A percentile compares a stretch with the other conserved stretches of the same genome.
These are phyloP conservation scores for Lupinus albus DNA, from an alignment of 306 rosid genomes.

Conservation along the genomic window DNA sequence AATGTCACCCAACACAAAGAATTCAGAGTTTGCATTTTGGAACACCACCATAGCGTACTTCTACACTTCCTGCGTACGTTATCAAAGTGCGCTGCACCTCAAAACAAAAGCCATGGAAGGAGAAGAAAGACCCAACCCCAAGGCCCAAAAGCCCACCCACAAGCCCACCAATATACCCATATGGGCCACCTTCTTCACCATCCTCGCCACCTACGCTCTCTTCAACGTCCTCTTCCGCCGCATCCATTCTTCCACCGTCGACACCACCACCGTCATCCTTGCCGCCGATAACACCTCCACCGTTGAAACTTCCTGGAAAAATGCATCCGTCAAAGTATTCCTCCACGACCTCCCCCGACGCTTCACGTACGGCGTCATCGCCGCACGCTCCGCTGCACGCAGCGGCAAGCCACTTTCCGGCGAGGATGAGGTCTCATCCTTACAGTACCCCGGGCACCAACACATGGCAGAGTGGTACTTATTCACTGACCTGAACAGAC, in stretches of 20 bases:
- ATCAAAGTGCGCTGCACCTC: not conserved
- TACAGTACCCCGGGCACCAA: constrained; percentile 92
- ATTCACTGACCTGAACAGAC: constrained; percentile 59
- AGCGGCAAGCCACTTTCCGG: constrained; percentile 39
- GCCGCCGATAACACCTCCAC: not conserved
- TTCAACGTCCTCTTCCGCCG: constrained; percentile 38
- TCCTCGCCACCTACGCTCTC: constrained; percentile 54
- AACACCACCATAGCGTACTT: not conserved
- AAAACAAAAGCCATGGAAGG: not conserved
- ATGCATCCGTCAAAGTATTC: constrained; percentile 47
- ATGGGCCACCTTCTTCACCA: constrained; percentile 38
- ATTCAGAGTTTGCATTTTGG: not conserved
- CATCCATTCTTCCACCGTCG: not conserved
- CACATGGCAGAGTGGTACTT: constrained; percentile 97
- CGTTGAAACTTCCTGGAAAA: not conserved
- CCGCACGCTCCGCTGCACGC: constrained; percentile 66
- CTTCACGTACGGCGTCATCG: constrained; percentile 72
- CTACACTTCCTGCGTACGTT: constrained; percentile 3
- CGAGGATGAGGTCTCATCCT: constrained; percentile 23
- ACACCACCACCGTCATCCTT: constrained; percentile 31
- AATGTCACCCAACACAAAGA: not conserved
- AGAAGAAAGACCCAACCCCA: not conserved
- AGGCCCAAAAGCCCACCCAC: not conserved
- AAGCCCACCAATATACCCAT: not conserved
- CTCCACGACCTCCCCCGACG: constrained; percentile 67